Evolutionary conservation across 352 stramenopile genomes (phyloP), one percentile per base, ranked within the genome.

Genomic region (Hyaloperonospora arabidopsidis): DNA sequence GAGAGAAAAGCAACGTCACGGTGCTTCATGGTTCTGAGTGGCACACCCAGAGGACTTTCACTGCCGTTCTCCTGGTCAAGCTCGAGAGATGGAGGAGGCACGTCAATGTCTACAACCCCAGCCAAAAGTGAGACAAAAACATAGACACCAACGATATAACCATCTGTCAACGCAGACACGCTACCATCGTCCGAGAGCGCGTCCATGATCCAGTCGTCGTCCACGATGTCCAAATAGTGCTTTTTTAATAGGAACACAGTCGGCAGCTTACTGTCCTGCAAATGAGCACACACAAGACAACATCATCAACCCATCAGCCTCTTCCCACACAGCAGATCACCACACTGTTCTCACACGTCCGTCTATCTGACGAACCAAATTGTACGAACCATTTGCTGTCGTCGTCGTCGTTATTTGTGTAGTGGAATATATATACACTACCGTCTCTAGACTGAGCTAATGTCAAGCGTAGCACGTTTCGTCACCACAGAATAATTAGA

Each of bases 191-290:
- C 83, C 15, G 83, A 90, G 48, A 93, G 68, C 36, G 67, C 65
- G 61, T 93, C 83, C 21, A 63, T 63, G 65, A 90, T 90, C 83
- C 83, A 93, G 11, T 67, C 78, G 50, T 89, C 79, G 67, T 93
- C 83, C 46, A 93, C 75, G 21, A 93, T 76, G 52, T 93, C 83
- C 45, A 93, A 57, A 51, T 76, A 87, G 58, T 76, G 71, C 45
- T 81, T 82, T 32, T 73, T 32, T 32, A 32, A 73, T 13, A 77
- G 76, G 54, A 90, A 89, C 36, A 87, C 58, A 39, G 68, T 87
- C 54, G 72, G 72, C 21, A 86, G 63, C 38, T 86, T 86, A 52
- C 73, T 86, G 59, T 89, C 79, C 79, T 89, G 38, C 13, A 52
- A 7, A 2, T 22, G 23, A 14, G 28, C 15, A 50, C 18, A 41